Base-by-base conservation (phyloP, 192 early-diverging fungal species). In the Dimargaris verticillata region DNA sequence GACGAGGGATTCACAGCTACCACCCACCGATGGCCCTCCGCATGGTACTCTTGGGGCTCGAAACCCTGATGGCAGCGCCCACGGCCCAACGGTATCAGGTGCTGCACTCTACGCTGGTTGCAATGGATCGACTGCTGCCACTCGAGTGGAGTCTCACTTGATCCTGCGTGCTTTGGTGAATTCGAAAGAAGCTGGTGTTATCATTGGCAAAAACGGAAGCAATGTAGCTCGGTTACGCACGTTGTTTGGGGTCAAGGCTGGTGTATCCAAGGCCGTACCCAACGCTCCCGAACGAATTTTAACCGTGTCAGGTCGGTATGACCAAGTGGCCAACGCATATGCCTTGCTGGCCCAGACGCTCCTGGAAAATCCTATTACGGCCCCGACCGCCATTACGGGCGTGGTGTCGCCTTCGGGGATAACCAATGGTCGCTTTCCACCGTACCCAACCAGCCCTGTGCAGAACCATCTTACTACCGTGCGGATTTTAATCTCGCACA, bases 181-280 rank as follows among this genome's bases (percentile, higher is more conserved):
- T 28, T 88, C 91, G 67, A 92, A 92, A 68, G 95, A 97, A 69
- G 88, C 88, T 17, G 88, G 88, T 66, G 84, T 91, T n/a, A 86
- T 91, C 53, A 91, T 91, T 61, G 88, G 88, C 22, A 87, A 89
- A 72, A 81, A 80, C 60, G 95, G 95, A 28, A 82, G 82, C 68
- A 91, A 89, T 74, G 88, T 97, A 7, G 85, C 87, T 33, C 87
- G 92, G 53, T 79, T 98, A 61, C 81, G 95, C 57, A 83, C 88
- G 28, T 72, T 68, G 29, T 86, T 86, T 62, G 88, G 88, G 63
- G 91, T 92, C 63, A 87, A 87, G 63, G 89, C 94, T 22, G 91
- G 86, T 48, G 93, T 98, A 62, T 91, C 88, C 57, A 93, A 92
- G 72, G 84, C 87, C 12, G 82, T 92, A 24, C 81, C 83, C 44